These are phyloP conservation scores for Trematosphaeria pertusa DNA, from an alignment of 2,329 filamentous ascomycete species.

Conservation along the genomic window DNA sequence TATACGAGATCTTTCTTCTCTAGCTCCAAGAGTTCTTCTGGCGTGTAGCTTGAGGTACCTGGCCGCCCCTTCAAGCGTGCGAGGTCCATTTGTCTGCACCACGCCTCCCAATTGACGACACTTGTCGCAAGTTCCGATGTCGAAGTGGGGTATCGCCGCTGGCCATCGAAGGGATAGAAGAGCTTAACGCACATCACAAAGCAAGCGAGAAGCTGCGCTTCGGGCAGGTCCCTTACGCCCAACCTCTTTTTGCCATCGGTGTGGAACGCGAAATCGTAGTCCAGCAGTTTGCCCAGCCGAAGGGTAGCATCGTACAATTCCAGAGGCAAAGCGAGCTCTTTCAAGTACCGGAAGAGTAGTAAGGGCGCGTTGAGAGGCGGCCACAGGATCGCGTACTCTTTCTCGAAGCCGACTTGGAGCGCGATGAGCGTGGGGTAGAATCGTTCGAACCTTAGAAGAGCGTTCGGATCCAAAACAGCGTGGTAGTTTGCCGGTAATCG, in stretches of 20 bases:
- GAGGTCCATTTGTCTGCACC: constrained; percentile 54
- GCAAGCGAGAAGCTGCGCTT: constrained; percentile 73
- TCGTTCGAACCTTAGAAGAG: constrained; percentile 56
- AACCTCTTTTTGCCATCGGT: constrained; percentile 35
- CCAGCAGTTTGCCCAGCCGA: constrained; percentile 60
- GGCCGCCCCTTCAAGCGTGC: background rate
- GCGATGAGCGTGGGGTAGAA: constrained; percentile 71
- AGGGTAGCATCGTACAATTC: constrained; percentile 69
- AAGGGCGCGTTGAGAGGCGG: constrained; percentile 75
- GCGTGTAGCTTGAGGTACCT: background rate
- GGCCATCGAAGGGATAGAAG: constrained; percentile 74
- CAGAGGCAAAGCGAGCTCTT: constrained; percentile 75
- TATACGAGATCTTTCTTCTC: constrained; percentile 17
- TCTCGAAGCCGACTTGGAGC: constrained; percentile 67
- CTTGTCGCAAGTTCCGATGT: constrained; percentile 64
- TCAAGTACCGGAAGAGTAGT: constrained; percentile 73
- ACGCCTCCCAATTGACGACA: constrained; percentile 75
- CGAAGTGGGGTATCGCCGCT: constrained; percentile 58
- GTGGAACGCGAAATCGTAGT: constrained; percentile 66
- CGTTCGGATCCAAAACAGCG: constrained; percentile 62
- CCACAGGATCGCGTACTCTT: constrained; percentile 73
- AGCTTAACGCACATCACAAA: constrained; percentile 81
- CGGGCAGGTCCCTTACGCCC: constrained; percentile 59
- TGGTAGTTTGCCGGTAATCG: constrained; percentile 70
- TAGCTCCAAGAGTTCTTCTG: constrained; percentile 7